Evolutionary conservation across 1,139 yeast species (phyloP), one percentile per base, ranked within the genome.

Genomic region (Hemisphaericaspora xylofermentans): DNA sequence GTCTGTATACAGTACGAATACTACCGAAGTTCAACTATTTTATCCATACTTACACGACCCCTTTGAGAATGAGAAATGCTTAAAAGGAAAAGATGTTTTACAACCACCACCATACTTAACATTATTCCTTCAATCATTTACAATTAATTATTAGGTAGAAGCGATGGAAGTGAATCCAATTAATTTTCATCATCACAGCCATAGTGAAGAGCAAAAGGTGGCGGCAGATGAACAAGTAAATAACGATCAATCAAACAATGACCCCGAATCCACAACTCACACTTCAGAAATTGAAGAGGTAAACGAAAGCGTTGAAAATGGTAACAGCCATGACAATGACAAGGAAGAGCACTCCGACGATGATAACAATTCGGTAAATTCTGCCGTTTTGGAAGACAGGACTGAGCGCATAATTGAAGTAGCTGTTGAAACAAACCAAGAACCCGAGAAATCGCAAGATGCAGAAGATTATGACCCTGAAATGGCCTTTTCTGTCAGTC

Each of bases 391-490:
- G 13, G 22, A 16, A 16, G 33, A 29, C 6, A 15, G 17, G 4
- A 6, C 12, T 14, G 30, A 27, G 17, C 30, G 10, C 30, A 15
- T 7, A 27, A 13, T 15, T 13, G 30, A 27, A 27, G 30, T 7
- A 21, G 27, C 18, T 13, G 35, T 34, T 19, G 31, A 28, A 29
- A 16, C 40, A 27, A 7, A 32, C 9, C 33, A 34, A 13, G 35
- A 25, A 16, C 31, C 32, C 24, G 38, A 38, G 18, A 29, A 33
- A 13, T 30, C 43, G 21, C 30, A 43, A 18, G 54, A 48, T 9
- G 56, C 45, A 14, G 60, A 56, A 22, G 62, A 53, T 14, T 57
- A 60, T 42, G 62, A 57, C 38, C 63, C 63, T 7, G 62, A 54
- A 43, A 41, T 33, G 24, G 52, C 42, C 14, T 37, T 47, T 36